phyloP scores from a whole-genome alignment of 2,329 filamentous ascomycete genomes.

The Penicillium frequentans region DNA sequence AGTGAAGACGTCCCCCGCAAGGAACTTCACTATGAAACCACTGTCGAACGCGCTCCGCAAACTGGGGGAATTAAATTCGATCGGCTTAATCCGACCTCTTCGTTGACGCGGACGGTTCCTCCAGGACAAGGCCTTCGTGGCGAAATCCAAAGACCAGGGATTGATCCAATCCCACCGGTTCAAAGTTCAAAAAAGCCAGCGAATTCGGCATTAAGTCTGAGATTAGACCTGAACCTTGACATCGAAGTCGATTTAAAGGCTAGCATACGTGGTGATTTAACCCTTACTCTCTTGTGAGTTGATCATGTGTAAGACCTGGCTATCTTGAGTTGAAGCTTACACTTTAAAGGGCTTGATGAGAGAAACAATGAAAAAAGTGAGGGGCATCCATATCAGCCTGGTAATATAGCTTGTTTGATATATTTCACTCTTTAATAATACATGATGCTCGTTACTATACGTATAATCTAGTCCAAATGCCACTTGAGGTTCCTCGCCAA shows the following conservation, averaged over 20 bases:
- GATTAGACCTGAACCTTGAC: slow-evolving; percentile 58
- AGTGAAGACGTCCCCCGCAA: background rate
- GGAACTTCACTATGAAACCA: background rate
- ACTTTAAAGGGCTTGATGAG: background rate
- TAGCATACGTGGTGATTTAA: slow-evolving; percentile 61
- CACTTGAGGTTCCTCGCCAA: background rate
- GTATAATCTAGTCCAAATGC: background rate
- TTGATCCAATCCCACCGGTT: background rate
- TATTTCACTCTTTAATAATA: background rate
- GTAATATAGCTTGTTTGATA: background rate
- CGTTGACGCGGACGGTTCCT: background rate
- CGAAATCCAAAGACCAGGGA: background rate
- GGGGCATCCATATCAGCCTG: background rate
- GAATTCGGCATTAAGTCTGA: slow-evolving; percentile 43
- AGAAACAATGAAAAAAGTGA: background rate
- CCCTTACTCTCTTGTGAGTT: slow-evolving; percentile 5
- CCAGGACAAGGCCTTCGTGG: background rate
- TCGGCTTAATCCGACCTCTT: background rate
- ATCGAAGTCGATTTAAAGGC: slow-evolving; percentile 61
- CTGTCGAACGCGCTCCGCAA: background rate
- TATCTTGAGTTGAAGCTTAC: background rate
- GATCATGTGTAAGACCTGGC: background rate
- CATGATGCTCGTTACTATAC: background rate
- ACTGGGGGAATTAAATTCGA: background rate
- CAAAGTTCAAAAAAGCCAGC: background rate